A percentile compares a stretch with the other conserved stretches of the same genome.
phyloP scores from a whole-genome alignment of 306 rosid genomes.

The Vigna angularis region DNA sequence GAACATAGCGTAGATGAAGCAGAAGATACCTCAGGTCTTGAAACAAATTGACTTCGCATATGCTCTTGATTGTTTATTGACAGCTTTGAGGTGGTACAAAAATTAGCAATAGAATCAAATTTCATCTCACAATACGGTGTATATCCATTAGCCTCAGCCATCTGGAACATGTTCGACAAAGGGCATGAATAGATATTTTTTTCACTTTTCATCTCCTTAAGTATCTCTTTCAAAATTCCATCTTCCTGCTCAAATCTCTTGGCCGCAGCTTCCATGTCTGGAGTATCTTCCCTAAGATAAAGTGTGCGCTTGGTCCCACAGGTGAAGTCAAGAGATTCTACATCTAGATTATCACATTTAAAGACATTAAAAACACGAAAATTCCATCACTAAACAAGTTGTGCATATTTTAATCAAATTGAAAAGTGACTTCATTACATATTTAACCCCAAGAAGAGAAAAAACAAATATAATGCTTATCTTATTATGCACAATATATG shows the following conservation, averaged over 20 bases:
- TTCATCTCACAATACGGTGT: constrained; percentile 61
- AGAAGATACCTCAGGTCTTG: constrained; percentile 48
- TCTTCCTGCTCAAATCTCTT: constrained; percentile 68
- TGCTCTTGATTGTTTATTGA: constrained; percentile 43
- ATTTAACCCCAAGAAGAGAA: neutral
- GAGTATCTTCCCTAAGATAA: constrained; percentile 61
- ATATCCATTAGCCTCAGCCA: constrained; percentile 63
- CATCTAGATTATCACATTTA: constrained; percentile 53
- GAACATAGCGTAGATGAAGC: constrained; percentile 57
- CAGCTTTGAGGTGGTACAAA: constrained; percentile 40
- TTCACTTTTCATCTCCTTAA: constrained; percentile 47
- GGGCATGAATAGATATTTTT: constrained; percentile 61
- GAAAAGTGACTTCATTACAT: constrained; percentile 2
- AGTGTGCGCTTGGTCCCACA: constrained; percentile 64
- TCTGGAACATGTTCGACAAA: constrained; percentile 51
- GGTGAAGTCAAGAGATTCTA: constrained; percentile 57
- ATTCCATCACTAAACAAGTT: neutral
- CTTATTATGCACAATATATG: neutral
- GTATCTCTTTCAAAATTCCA: constrained; percentile 52
- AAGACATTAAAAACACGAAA: neutral
- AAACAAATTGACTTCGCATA: constrained; percentile 42
- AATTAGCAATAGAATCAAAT: constrained; percentile 45
- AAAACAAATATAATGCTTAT: neutral
- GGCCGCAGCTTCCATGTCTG: constrained; percentile 78
- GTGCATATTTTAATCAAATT: neutral